phyloP scores from a whole-genome alignment of 2,329 filamentous ascomycete species.

The Paradendryphiella salina region DNA sequence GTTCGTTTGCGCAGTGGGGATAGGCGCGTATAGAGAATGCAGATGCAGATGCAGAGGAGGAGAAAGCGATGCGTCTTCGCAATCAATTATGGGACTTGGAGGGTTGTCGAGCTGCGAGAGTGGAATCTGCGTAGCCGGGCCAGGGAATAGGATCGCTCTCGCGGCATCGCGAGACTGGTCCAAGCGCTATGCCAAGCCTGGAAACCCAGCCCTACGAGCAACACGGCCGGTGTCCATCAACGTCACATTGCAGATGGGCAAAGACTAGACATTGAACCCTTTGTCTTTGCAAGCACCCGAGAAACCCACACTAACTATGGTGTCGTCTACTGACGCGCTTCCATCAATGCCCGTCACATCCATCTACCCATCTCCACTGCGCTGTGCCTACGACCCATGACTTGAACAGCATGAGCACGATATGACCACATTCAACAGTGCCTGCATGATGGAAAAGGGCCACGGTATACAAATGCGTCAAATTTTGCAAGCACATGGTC shows the following conservation, averaged over 20 bases:
- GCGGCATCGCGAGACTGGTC: constrained; percentile 6
- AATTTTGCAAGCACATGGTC: too few relatives aligned
- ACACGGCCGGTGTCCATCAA: not conserved
- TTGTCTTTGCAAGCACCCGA: not conserved
- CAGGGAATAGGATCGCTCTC: constrained; percentile 1
- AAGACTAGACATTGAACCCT: not conserved
- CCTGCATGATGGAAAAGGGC: too few relatives aligned
- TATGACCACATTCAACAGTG: too few relatives aligned
- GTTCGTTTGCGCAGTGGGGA: not conserved
- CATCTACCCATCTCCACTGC: too few relatives aligned
- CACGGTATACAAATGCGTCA: too few relatives aligned
- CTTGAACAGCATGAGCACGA: too few relatives aligned
- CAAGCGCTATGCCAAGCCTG: constrained; percentile 11
- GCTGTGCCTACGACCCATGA: too few relatives aligned
- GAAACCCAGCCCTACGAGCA: constrained; percentile 7
- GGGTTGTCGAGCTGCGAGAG: not conserved
- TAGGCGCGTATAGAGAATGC: not conserved
- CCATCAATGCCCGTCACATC: too few relatives aligned
- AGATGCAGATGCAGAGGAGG: too few relatives aligned
- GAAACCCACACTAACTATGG: too few relatives aligned
- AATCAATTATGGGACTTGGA: not conserved
- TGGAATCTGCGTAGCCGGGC: not conserved
- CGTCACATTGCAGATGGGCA: not conserved
- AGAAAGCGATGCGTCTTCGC: too few relatives aligned
- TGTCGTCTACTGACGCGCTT: too few relatives aligned